A percentile compares a stretch with the other conserved stretches of the same genome.
Evolutionary conservation across 2,329 filamentous ascomycete species (phyloP).

Genomic region (Harringtonia aguacate): DNA sequence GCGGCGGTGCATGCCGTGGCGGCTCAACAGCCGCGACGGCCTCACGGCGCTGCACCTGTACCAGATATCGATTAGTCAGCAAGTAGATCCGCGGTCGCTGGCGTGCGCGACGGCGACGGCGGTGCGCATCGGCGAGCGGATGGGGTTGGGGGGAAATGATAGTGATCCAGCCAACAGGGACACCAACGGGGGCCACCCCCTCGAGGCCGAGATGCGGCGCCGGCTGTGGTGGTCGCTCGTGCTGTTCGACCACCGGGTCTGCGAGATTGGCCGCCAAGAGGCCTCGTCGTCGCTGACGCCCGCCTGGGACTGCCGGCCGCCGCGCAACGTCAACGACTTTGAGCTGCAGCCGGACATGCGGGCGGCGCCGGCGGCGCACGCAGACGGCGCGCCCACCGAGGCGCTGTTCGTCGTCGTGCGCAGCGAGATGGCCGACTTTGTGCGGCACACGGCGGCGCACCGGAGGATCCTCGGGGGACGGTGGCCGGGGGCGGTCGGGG

Average conservation of each 20-base stretch:
- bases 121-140: slow-evolving; percentile 44
- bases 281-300: slow-evolving; percentile 16
- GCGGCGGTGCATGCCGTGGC: slow-evolving; percentile 36
- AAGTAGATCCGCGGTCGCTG: slow-evolving; percentile 36
- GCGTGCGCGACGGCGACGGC: slow-evolving; percentile 41
- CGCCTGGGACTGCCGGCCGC: slow-evolving; percentile 30
- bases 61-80: slow-evolving; percentile 35
- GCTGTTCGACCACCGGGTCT: slow-evolving; percentile 43
- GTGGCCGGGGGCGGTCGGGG: too few relatives aligned
- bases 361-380: slow-evolving; percentile 14
- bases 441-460: slow-evolving; percentile 22
- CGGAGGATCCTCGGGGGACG: too few relatives aligned
- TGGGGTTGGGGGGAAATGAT: slow-evolving; percentile 44
- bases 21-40: slow-evolving; percentile 37
- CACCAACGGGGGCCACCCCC: slow-evolving; percentile 16
- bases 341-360: slow-evolving; percentile 32
- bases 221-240: slow-evolving; percentile 52
- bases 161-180: too few relatives aligned
- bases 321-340: slow-evolving; percentile 33
- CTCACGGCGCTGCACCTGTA: slow-evolving; percentile 48
- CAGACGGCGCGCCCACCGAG: slow-evolving; percentile 28
- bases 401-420: slow-evolving; percentile 29
- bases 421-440: slow-evolving; percentile 26
- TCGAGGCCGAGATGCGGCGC: slow-evolving; percentile 49
- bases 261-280: slow-evolving; percentile 34